Percentiles rank a stretch among this genome's conserved stretches.
Conservation (phyloP, 108 stramenopile species). For the Bacterosira constricta region DNA sequence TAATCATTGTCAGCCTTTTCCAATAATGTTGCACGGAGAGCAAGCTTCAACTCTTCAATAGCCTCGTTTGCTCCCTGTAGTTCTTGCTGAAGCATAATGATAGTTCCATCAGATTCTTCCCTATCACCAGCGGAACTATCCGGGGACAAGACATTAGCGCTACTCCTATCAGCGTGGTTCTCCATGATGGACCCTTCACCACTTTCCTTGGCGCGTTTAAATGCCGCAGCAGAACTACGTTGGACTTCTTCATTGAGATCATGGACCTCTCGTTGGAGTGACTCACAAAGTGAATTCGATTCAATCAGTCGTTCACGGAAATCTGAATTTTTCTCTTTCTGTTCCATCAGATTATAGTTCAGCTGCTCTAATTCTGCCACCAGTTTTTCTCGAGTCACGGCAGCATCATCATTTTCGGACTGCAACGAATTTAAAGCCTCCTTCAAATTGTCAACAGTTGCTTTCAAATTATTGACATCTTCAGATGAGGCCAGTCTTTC, state of each 20-base stretch:
- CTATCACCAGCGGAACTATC: conserved; percentile 1
- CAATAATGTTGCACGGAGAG: conserved; percentile 63
- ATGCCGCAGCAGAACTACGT: conserved; percentile 47
- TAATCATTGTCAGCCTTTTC: conserved; percentile 26
- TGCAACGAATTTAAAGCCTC: conserved; percentile 19
- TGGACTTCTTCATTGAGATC: conserved; percentile 43
- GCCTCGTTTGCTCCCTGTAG: conserved; percentile 77
- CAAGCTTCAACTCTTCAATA: conserved; percentile 81
- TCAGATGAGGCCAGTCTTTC: conserved; percentile 17
- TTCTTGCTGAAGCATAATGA: conserved; percentile 82
- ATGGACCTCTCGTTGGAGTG: conserved; percentile 38
- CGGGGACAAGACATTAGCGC: not conserved
- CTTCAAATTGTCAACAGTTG: conserved; percentile 40
- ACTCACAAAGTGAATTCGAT: conserved; percentile 26
- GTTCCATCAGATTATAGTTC: conserved; percentile 12
- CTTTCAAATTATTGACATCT: conserved; percentile 50
- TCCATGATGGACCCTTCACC: conserved; percentile 21
- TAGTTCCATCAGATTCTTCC: conserved; percentile 70
- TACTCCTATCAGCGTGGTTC: conserved; percentile 3
- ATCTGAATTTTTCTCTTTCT: conserved; percentile 27
- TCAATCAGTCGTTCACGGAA: conserved; percentile 38
- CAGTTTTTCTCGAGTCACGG: conserved; percentile 29
- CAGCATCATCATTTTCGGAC: conserved; percentile 29
- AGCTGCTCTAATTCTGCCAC: conserved; percentile 41
- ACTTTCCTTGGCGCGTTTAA: conserved; percentile 38